Base-by-base conservation (phyloP, 495 filamentous ascomycete genomes). In the Daldinia childiae region DNA sequence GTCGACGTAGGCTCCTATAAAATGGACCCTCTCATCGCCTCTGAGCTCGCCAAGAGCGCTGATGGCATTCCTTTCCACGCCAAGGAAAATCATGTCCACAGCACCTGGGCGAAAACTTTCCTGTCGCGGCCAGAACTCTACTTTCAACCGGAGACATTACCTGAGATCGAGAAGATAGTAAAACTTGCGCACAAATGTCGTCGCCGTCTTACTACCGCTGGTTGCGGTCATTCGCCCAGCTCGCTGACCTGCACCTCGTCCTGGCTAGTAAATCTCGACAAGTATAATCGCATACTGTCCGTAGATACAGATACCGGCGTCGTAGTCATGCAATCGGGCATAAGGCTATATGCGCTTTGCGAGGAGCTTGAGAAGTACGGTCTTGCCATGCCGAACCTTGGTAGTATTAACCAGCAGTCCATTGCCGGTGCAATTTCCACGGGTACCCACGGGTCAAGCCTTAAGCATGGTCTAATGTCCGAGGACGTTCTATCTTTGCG, bases 51-150 rank as follows among this genome's bases (percentile, higher is more conserved):
- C 17, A 75, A 62, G 57, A 74, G 64, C 64, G 64, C 66, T 34
- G 79, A 83, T 68, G 78, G 64, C 57, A 66, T 93, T 27, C 90
- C 93, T 29, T 97, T 98, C 84, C 92, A 90, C 79, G 90, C 92
- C 4, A 83, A 85, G 55, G 79, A 82, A 62, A 80, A 86, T 32
- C 88, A 98, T 79, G 80, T 87, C 38, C 95, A 99, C 84, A 90
- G 91, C 74, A 99, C 96, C n/a, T 99, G 95, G 95, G 95, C 96
- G 27, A 91, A 90, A 76, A 98, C 95, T 41, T 95, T 94, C 82
- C 90, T 90, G 76, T 93, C 89, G 48, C 87, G 88, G 19, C 95
- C 95, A 0, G 94, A 97, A 80, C 88, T 98, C 64, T 97, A 93
- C 80, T 87, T 98, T 70, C 91, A 89, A 62, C 95, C 95, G 1